Base-by-base conservation (phyloP, 768 basidiomycete genomes). In the Rhodotorula graminis region DNA sequence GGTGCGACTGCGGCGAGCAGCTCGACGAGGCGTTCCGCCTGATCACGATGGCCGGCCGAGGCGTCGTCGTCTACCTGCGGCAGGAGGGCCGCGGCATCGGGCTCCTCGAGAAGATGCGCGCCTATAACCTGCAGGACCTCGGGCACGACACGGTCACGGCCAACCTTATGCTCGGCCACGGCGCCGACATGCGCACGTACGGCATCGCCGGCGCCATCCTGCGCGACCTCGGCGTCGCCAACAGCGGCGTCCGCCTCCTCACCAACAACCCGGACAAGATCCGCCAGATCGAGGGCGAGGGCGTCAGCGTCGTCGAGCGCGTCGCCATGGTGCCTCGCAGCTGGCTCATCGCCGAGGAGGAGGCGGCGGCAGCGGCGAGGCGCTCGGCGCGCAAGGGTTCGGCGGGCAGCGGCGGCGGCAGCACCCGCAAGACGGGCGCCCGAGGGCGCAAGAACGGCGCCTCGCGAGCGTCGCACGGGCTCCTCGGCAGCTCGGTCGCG, bases 201-300 rank as follows among this genome's bases (percentile, higher is more conserved):
- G 92, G 90, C 75, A 84, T 98, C 70, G 96, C 96, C 2, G 89
- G 84, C 15, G 93, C 90, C 42, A 98, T 98, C 74, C 81, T 98
- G 73, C 86, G 88, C 10, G 96, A 99, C 81, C 84, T 98, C 3
- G 90, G 89, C 14, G 82, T 98, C 11, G 71, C 71, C 7, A 46
- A 61, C 10, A 55, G 40, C 0, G 85, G 86, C 29, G 86, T 94
- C 65, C 84, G 90, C 67, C 83, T 97, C 75, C 82, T 99, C 81
- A 99, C 96, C 70, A 99, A 99, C 82, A 99, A 99, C 81, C 96
- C 96, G 18, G 94, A 94, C 82, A 99, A 99, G 83, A 89, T 99
- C 55, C 85, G 87, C 73, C 93, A 93, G 58, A 82, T 98, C 76
- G 86, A 89, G 81, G 85, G 84, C 77, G 95, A 97, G 81, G 91